These are phyloP conservation scores for Ceratocystis albifundus DNA, from an alignment of 2,329 filamentous ascomycete species.

Conservation along the genomic window DNA sequence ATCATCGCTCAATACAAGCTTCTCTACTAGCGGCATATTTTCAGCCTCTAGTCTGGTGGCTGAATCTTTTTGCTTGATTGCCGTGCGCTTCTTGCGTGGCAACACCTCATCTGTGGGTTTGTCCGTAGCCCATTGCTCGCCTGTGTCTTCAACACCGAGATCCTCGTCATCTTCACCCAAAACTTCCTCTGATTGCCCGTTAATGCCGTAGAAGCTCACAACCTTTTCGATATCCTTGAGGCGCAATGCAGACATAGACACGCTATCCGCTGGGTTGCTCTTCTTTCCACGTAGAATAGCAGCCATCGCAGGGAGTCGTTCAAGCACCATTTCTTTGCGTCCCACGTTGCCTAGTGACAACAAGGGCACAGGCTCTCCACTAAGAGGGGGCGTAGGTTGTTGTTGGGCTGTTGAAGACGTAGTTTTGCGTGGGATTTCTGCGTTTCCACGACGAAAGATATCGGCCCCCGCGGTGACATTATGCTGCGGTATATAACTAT, in stretches of 20 bases:
- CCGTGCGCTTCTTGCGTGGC: slow-evolving; percentile 38
- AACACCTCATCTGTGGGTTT: slow-evolving; percentile 44
- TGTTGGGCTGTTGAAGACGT: slow-evolving; percentile 24
- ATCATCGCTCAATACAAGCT: slow-evolving; percentile 66
- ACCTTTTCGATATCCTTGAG: slow-evolving; percentile 55
- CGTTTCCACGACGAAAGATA: slow-evolving; percentile 39
- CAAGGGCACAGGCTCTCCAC: slow-evolving; percentile 31
- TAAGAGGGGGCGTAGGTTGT: slow-evolving; percentile 22
- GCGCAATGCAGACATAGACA: slow-evolving; percentile 27
- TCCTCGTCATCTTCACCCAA: slow-evolving; percentile 35
- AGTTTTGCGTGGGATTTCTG: slow-evolving; percentile 23
- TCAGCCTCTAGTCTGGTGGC: slow-evolving; percentile 31
- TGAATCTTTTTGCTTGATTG: slow-evolving; percentile 30
- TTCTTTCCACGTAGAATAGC: slow-evolving; percentile 45
- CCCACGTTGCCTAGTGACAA: slow-evolving; percentile 54
- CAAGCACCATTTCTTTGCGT: slow-evolving; percentile 63
- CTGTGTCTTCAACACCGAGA: slow-evolving; percentile 18
- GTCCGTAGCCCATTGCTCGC: slow-evolving; percentile 47
- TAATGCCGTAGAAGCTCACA: slow-evolving; percentile 52
- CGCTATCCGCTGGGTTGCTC: slow-evolving; percentile 24
- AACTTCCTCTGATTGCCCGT: slow-evolving; percentile 26
- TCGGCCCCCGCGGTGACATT: slow-evolving; percentile 37
- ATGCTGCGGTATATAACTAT: slow-evolving; percentile 31
- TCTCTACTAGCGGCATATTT: slow-evolving; percentile 41
- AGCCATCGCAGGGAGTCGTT: slow-evolving; percentile 76